phyloP scores from a whole-genome alignment of 2,329 filamentous ascomycete species.

The Penicillium sp. region DNA sequence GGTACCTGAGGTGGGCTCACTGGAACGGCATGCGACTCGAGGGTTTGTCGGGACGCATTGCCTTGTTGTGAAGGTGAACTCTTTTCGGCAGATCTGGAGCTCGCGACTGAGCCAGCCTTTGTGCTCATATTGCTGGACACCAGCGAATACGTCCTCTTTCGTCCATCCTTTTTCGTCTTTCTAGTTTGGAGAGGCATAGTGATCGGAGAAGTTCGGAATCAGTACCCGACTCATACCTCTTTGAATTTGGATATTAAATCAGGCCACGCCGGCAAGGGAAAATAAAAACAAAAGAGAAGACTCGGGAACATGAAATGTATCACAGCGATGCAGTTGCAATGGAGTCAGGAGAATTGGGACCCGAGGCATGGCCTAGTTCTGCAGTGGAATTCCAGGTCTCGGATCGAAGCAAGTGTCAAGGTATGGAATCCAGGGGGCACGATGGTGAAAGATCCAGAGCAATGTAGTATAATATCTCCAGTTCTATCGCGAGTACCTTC shows the following conservation, averaged over 20 bases:
- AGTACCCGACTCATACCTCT: slow-evolving; percentile 14
- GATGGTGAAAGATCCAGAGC: background rate
- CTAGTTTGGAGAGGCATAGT: slow-evolving; percentile 34
- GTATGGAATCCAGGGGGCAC: slow-evolving; percentile 23
- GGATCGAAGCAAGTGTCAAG: slow-evolving; percentile 12
- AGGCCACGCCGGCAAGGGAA: slow-evolving; percentile 4
- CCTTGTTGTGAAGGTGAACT: slow-evolving; percentile 12
- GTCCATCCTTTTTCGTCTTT: slow-evolving; percentile 31
- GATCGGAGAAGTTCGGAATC: slow-evolving; percentile 18
- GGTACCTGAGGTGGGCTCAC: slow-evolving; percentile 12
- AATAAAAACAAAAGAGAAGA: background rate
- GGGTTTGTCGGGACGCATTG: slow-evolving; percentile 17
- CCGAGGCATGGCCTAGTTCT: slow-evolving; percentile 22
- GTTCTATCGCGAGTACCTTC: slow-evolving; percentile 20
- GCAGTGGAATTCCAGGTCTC: slow-evolving; percentile 22
- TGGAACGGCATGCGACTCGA: slow-evolving; percentile 19
- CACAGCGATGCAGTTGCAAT: slow-evolving; percentile 3
- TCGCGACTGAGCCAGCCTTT: slow-evolving; percentile 23
- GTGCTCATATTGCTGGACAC: slow-evolving; percentile 24
- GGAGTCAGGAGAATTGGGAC: slow-evolving; percentile 13
- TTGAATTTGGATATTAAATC: slow-evolving; percentile 5
- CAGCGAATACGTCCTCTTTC: slow-evolving; percentile 27
- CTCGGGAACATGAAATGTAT: slow-evolving; percentile 10
- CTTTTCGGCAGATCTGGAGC: slow-evolving; percentile 18
- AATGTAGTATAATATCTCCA: slow-evolving; percentile 20